Percentiles rank a stretch among this genome's conserved stretches.
Conservation (phyloP, 192 early-diverging fungal species). For the Entomortierella chlamydospora region DNA sequence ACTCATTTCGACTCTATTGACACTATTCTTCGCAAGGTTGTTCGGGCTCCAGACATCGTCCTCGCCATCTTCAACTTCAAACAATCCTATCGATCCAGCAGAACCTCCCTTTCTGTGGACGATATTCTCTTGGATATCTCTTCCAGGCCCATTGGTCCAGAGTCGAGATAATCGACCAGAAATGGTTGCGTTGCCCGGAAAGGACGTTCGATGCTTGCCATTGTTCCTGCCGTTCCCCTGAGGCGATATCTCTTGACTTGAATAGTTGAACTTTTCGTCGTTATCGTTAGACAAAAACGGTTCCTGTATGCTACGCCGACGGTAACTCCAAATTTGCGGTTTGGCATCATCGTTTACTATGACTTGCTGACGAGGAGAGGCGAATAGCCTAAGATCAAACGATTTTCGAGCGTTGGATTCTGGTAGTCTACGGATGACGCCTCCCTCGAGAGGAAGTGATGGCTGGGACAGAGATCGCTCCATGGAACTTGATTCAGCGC, state of each 20-base stretch:
- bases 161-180: slow-evolving; percentile 48
- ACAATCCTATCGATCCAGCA: slow-evolving; percentile 4
- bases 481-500: neutral
- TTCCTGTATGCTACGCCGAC: slow-evolving; percentile 39
- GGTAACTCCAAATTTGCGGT: neutral
- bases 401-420: slow-evolving; percentile 20
- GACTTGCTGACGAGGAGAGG: neutral
- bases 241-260: neutral
- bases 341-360: neutral
- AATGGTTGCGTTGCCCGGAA: slow-evolving; percentile 45
- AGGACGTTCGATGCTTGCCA: slow-evolving; percentile 10
- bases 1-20: neutral
- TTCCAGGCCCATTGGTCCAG: slow-evolving; percentile 21
- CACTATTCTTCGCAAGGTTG: neutral
- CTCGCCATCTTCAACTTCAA: neutral
- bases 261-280: neutral
- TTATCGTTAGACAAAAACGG: slow-evolving; percentile 3
- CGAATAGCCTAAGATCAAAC: slow-evolving; percentile 20
- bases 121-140: neutral
- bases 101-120: slow-evolving; percentile 7
- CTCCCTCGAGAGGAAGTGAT: neutral
- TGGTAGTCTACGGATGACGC: neutral
- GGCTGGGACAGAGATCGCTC: slow-evolving; percentile 3
- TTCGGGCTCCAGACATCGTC: neutral
- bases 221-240: neutral